Percentiles rank a stretch among this genome's conserved stretches.
Conservation (phyloP, 768 basidiomycete species). For the Boletellus emodensis region DNA sequence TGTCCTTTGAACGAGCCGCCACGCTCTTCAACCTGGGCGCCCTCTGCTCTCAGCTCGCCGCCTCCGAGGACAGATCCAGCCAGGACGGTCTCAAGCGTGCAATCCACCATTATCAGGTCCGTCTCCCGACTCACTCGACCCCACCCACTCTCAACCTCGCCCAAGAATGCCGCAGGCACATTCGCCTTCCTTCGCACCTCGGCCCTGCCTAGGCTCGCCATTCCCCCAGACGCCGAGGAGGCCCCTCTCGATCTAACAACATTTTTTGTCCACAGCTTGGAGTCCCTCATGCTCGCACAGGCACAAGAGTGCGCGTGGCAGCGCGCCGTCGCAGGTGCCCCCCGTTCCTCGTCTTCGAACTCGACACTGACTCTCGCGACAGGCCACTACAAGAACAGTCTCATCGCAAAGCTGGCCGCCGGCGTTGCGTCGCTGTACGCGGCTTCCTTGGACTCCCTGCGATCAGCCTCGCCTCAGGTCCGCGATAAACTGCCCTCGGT, state of each 20-base stretch:
- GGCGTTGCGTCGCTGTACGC: constrained; percentile 70
- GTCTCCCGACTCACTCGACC: neutral
- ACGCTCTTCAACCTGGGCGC: constrained; percentile 85
- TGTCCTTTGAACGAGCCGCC: constrained; percentile 78
- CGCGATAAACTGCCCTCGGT: constrained; percentile 54
- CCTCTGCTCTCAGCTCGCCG: constrained; percentile 78
- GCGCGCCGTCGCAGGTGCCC: constrained; percentile 73
- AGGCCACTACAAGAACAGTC: constrained; percentile 66
- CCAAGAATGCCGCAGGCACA: constrained; percentile 67
- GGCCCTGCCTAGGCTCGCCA: constrained; percentile 49
- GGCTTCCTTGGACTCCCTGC: constrained; percentile 41
- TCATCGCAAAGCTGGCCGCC: constrained; percentile 79
- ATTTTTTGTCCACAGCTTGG: constrained; percentile 57
- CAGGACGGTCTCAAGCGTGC: constrained; percentile 84
- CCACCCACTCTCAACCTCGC: constrained; percentile 13
- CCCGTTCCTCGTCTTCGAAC: neutral
- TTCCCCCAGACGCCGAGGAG: constrained; percentile 49
- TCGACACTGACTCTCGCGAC: neutral
- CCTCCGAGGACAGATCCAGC: constrained; percentile 61
- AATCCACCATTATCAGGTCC: constrained; percentile 64
- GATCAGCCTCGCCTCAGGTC: constrained; percentile 41
- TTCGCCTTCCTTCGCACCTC: constrained; percentile 56
- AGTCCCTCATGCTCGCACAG: constrained; percentile 83
- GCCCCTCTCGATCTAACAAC: constrained; percentile 62
- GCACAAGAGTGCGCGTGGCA: constrained; percentile 99